Base-by-base conservation (phyloP, 495 filamentous ascomycete genomes). In the Aspergillus sclerotioniger region DNA sequence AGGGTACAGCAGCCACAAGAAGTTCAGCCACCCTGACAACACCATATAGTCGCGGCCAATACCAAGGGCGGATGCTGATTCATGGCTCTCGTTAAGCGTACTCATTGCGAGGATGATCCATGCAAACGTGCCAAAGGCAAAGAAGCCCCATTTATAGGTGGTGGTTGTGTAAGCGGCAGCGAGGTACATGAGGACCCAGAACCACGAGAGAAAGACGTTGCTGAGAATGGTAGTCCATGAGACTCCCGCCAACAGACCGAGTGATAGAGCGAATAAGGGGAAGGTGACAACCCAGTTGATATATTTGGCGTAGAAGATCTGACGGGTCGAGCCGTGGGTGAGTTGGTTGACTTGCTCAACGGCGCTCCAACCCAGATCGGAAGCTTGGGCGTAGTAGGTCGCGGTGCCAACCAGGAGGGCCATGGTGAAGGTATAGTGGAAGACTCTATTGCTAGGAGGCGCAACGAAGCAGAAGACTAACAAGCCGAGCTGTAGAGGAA, bases 271-370 rank as follows among this genome's bases (percentile, higher is more conserved):
- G 0, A 89, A 69, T 15, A 87, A 70, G 21, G 48, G 83, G 71
- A 52, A 77, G 71, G 31, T 74, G 76, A 83, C 75, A 39, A 76
- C 67, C 84, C 85, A 87, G 66, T 88, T 82, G 58, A 90, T 82
- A 68, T 89, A 90, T 28, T 86, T 76, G 32, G 83, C 86, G 57
- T 86, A 91, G 69, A 89, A 90, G 64, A 91, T 82, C 68, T 89
- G 78, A 9, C 88, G 80, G 16, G 74, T 78, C 5, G 67, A 61
- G 9, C 80, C 80, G 9, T 61, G 44, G 5, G 81, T 75, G 20
- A 72, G 68, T 33, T 69, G 62, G 19, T 77, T 71, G 51, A 57
- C 62, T 33, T 66, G 54, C 61, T 87, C 74, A 25, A 85, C 81
- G 17, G 84, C 79, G 9, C 80, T 82, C 69, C 81, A 86, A 50